Base-by-base conservation (phyloP, 306 rosid species). In the Inga leiocalycina region DNA sequence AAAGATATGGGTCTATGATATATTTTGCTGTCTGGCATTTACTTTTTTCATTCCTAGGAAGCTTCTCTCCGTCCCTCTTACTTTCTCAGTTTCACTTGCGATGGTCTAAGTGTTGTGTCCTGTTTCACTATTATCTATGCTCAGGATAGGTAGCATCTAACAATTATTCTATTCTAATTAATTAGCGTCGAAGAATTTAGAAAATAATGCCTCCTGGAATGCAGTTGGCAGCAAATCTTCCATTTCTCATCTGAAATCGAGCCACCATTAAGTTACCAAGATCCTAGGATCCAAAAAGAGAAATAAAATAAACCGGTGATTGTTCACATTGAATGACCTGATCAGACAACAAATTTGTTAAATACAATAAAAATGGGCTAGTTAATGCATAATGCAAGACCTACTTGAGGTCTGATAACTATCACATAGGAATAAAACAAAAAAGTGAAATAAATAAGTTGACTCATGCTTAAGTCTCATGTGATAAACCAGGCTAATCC, bases 141-240 rank as follows among this genome's bases (percentile, higher is more conserved):
- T 82, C 70, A 48, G 83, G 76, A 74, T 71, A 69, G 79, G 77
- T 71, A 64, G 37, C 52, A 77, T 30, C 64, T 70, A 78, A 62
- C 52, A 45, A 44, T 49, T 43, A 44, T 84, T 79, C 51, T 79
- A 37, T 82, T 39, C 79, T 68, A 49, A 79, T 86, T 59, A 27
- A 82, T 87, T 76, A 37, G 70, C 6, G 62, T 56, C 19, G 27
- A 54, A 19, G 8, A 56, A 56, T 20, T 19, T 56, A 56, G 27
- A 56, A 19, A 56, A 56, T 52, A 54, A 54, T 19, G 62, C 62
- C 24, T 56, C 62, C 62, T 7, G 24, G 27, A 19, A 20, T 56
- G 62, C 61, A 52, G 61, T 56, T 56, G 62, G 62, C 62, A 6
- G 62, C 10, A 20, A 20, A 56, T 20, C 62, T 20, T 19, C 4